Base-by-base conservation (phyloP, 2,329 filamentous ascomycete genomes). In the Talaromyces sp. region DNA sequence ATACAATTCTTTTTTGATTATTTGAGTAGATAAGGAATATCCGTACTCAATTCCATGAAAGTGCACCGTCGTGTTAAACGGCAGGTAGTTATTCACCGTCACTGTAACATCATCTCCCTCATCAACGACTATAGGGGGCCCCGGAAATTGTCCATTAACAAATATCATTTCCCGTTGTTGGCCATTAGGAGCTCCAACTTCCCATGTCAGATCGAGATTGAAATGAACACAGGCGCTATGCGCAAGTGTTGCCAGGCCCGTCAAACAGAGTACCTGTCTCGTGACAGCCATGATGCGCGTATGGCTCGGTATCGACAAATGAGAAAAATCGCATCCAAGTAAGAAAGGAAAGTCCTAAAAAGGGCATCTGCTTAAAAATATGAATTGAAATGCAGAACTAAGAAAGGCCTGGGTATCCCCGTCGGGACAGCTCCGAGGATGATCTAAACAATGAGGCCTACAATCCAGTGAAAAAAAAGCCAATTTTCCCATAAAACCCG, bases 61-160 rank as follows among this genome's bases (percentile, higher is more conserved):
- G 56, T 68, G 66, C 19, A 68, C 55, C 9, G 63, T 64, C 7
- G 64, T 66, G 29, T 67, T 60, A 46, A 62, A 64, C 14, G 65
- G 64, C 27, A 67, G 56, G 53, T 61, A 53, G 43, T 68, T 68
- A 14, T 62, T 62, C 9, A 68, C 66, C 4, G 60, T 54, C 21
- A 68, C 62, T 41, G 64, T 59, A 35, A 64, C 63, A 19, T 64
- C 58, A 29, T 65, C 62, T n/a, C 63, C 63, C 55, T 59, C 56
- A 32, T 63, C 38, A 38, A 62, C 32, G 53, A 70, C 65, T 52
- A 70, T 63, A 13, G 56, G 46, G 4, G 64, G 64, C 1, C 63
- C 64, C 4, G 64, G 64, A 17, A 69, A 70, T 49, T 67, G 64
- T 24, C 64, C 66, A 56, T 71, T 71, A 49, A 70, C 61, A 27